Evolutionary conservation across 345 rosid genomes (phyloP).

Genomic region (Salix purpurea): DNA sequence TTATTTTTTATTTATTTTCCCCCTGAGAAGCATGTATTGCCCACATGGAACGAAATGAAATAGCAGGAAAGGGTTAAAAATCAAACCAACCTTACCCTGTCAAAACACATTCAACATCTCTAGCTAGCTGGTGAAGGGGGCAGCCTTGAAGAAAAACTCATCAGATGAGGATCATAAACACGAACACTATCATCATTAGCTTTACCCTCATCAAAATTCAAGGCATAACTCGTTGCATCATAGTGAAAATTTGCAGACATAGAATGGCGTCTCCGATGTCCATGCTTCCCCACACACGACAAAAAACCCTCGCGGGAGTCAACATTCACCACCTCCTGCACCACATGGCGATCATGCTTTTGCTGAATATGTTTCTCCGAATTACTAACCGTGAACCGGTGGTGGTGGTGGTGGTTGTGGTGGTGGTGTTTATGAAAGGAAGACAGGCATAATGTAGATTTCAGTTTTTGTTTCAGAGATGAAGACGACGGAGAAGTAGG

Average conservation of each 20-base stretch:
- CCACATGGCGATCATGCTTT: not conserved
- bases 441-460: constrained; percentile 21
- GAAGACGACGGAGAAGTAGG: constrained; percentile 14
- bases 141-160: constrained; percentile 30
- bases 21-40: too few species aligned
- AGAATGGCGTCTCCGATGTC: constrained; percentile 28
- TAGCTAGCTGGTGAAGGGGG: constrained; percentile 18
- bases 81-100: too few species aligned
- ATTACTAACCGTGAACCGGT: not conserved
- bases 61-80: too few species aligned
- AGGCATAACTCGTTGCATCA: constrained; percentile 40
- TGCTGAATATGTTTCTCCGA: constrained; percentile 1
- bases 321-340: too few species aligned
- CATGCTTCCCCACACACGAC: constrained; percentile 16
- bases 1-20: too few species aligned
- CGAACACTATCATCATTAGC: not conserved
- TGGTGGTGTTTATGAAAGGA: constrained; percentile 13
- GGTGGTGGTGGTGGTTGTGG: not conserved
- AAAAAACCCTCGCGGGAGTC: not conserved
- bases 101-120: too few species aligned
- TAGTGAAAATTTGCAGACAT: constrained; percentile 27
- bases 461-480: constrained; percentile 28
- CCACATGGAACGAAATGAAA: too few species aligned
- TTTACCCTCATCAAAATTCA: constrained; percentile 42
- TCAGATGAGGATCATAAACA: not conserved